phyloP scores from a whole-genome alignment of 2,329 filamentous ascomycete genomes.

The Exophiala mesophila region DNA sequence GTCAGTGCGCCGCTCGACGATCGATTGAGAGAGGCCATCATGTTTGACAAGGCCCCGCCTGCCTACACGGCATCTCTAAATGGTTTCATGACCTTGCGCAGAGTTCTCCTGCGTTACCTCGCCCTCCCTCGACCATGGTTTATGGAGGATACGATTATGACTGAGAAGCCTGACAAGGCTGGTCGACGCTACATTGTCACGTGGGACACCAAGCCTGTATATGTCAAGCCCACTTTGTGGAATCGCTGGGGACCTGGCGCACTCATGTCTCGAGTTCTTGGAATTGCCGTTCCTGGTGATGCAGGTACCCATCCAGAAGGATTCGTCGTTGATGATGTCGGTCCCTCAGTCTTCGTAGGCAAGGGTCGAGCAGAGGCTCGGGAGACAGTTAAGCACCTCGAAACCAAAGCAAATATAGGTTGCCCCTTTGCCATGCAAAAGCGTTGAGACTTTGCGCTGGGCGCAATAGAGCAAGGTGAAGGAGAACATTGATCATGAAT shows the following conservation, averaged over 20 bases:
- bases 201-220: conserved; percentile 63
- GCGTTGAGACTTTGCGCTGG: no score
- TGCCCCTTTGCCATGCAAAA: conserved; percentile 50
- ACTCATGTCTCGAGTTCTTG: conserved; percentile 45
- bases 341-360: conserved; percentile 53
- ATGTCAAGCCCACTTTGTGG: conserved; percentile 56
- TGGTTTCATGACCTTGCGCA: conserved; percentile 48
- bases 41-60: conserved; percentile 45
- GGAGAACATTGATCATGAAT: no score
- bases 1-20: conserved; percentile 60
- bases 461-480: no score
- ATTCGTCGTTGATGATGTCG: conserved; percentile 53
- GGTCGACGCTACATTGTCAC: conserved; percentile 48
- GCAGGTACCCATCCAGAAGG: conserved; percentile 45
- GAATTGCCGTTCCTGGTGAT: conserved; percentile 46
- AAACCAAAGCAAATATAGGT: conserved; percentile 35
- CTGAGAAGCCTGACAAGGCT: conserved; percentile 47
- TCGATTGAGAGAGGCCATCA: conserved; percentile 59
- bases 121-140: conserved; percentile 50
- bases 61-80: conserved; percentile 40
- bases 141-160: conserved; percentile 36
- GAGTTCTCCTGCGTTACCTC: conserved; percentile 54
- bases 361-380: conserved; percentile 50
- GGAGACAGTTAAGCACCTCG: conserved; percentile 36
- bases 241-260: conserved; percentile 58